phyloP scores from a whole-genome alignment of 306 rosid species.

The Mucuna pruriens region DNA sequence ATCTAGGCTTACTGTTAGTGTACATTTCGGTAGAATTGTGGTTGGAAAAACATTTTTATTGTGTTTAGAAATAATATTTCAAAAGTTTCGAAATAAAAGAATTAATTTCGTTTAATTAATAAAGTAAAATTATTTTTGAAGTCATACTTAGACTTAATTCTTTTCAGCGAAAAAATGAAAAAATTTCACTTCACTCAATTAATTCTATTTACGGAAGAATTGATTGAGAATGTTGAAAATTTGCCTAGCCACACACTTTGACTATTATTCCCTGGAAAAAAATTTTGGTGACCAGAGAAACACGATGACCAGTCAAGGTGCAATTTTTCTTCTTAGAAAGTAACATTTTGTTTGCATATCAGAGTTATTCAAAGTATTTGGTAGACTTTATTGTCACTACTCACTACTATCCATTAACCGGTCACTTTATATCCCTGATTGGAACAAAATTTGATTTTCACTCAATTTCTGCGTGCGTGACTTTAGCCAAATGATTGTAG shows the following conservation, averaged over 20 bases:
- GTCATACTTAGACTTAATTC: neutral
- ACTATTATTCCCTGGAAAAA: neutral
- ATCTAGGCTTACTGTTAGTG: too few species aligned
- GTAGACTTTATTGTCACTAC: slow-evolving; percentile 15
- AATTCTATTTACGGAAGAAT: neutral
- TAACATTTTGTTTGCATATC: slow-evolving; percentile 36
- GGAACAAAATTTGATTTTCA: neutral
- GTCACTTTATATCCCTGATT: neutral
- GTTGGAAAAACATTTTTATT: too few species aligned
- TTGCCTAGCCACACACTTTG: neutral
- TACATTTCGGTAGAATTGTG: too few species aligned
- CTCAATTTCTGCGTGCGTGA: slow-evolving; percentile 2
- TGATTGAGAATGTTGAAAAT: neutral
- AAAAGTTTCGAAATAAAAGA: too few species aligned
- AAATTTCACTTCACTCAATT: neutral
- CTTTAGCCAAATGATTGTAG: neutral
- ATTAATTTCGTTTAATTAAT: too few species aligned
- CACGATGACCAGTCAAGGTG: neutral
- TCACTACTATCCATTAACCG: neutral
- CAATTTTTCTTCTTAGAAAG: slow-evolving; percentile 39
- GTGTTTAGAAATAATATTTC: too few species aligned
- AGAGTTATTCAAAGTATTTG: slow-evolving; percentile 22
- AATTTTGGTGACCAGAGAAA: neutral
- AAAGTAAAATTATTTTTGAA: neutral
- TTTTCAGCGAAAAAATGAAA: neutral